Evolutionary conservation across 768 basidiomycete genomes (phyloP).

Genomic region (Mycena olivaceomarginata): DNA sequence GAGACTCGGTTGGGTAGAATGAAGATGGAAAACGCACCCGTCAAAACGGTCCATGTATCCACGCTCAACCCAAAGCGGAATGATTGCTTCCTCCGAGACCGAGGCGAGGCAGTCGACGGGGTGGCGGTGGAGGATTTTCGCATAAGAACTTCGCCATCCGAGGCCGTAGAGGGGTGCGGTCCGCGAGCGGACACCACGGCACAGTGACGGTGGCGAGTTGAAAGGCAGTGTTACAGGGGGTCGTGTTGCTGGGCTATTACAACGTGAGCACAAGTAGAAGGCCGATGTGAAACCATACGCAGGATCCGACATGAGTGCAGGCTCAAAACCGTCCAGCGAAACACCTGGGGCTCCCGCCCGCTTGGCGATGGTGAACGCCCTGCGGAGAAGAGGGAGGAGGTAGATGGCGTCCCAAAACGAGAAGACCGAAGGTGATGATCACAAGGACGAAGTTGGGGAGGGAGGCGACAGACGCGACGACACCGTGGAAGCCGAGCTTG

Average conservation of each 20-base stretch:
- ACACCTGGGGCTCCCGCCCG: too few relatives aligned
- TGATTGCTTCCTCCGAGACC: background rate
- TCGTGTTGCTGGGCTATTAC: too few relatives aligned
- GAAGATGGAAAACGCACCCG: too few relatives aligned
- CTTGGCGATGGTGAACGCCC: too few relatives aligned
- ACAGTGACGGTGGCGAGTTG: slow-evolving; percentile 3
- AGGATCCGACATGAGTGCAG: background rate
- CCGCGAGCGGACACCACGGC: slow-evolving; percentile 15
- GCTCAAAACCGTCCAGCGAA: too few relatives aligned
- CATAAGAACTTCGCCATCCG: background rate
- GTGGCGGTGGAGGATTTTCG: slow-evolving; percentile 9
- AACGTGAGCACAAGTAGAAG: too few relatives aligned
- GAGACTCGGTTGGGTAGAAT: background rate
- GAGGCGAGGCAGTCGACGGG: slow-evolving; percentile 18
- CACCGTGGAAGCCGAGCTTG: too few relatives aligned
- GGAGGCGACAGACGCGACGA: background rate
- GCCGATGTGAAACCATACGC: too few relatives aligned
- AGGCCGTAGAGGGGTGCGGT: slow-evolving; percentile 16
- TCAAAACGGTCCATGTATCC: background rate
- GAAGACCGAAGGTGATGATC: background rate
- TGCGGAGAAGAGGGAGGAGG: background rate
- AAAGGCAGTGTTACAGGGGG: slow-evolving; percentile 7
- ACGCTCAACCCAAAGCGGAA: background rate
- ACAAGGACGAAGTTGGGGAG: background rate
- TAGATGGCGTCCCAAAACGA: background rate